Percentiles rank a stretch among this genome's conserved stretches.
These are phyloP conservation scores for Sporisorium sorghi DNA, from an alignment of 1,284 basidiomycete species.

Conservation along the genomic window DNA sequence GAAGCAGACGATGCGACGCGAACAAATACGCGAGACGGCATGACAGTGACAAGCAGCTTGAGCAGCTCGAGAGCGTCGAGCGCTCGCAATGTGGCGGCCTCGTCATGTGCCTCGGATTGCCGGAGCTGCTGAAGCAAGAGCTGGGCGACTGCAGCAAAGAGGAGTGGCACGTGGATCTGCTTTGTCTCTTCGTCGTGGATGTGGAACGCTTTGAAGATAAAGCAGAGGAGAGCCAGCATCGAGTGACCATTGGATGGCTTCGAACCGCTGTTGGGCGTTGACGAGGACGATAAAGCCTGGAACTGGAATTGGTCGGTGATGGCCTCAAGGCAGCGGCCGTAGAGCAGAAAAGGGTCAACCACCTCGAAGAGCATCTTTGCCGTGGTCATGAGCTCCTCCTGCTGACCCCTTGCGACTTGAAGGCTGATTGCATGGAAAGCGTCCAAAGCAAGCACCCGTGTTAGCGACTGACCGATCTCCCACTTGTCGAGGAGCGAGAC, in stretches of 20 bases:
- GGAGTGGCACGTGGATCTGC: conserved; percentile 79
- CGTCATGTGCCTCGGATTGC: background rate
- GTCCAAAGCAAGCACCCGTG: conserved; percentile 82
- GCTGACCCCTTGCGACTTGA: conserved; percentile 76
- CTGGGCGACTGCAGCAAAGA: conserved; percentile 43
- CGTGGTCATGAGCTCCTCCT: conserved; percentile 79
- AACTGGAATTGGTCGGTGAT: conserved; percentile 70
- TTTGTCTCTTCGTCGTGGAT: conserved; percentile 84
- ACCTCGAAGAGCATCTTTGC: conserved; percentile 91
- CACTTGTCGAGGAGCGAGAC: conserved; percentile 95
- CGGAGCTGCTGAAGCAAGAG: conserved; percentile 30
- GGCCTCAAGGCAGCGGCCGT: conserved; percentile 79
- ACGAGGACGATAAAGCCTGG: conserved; percentile 61
- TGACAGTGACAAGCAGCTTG: conserved; percentile 50
- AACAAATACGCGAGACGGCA: conserved; percentile 57
- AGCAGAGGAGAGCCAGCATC: conserved; percentile 71
- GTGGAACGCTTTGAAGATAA: conserved; percentile 79
- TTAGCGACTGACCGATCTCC: conserved; percentile 88
- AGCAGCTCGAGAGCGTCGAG: conserved; percentile 49
- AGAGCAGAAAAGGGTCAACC: conserved; percentile 86
- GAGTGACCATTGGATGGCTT: conserved; percentile 8
- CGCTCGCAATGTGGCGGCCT: background rate
- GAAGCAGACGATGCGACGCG: conserved; percentile 11
- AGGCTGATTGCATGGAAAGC: conserved; percentile 76
- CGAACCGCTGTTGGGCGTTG: background rate